Evolutionary conservation across 2,329 filamentous ascomycete genomes (phyloP), one percentile per base, ranked within the genome.

Genomic region (Gliomastix tumulicola): DNA sequence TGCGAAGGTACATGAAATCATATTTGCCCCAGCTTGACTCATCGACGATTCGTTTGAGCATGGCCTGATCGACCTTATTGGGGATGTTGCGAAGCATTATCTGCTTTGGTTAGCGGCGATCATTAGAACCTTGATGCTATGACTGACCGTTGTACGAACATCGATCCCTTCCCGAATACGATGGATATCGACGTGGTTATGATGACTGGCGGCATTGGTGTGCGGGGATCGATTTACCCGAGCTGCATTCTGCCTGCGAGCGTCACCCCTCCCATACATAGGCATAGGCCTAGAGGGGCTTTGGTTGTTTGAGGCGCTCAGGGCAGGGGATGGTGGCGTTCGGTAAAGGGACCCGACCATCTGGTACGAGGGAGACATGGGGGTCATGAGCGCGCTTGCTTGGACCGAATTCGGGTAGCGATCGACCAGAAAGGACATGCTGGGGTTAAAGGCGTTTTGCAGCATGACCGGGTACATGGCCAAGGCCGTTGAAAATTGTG

Each of bases 71-170:
- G 38, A 95, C 81, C 49, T 89, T 88, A 63, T 95, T 95, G 2
- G 90, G 90, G 32, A 96, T 90, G 56, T 97, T 96, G 27, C 90
- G 82, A 21, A 96, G 62, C 90, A 97, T 96, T 45, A 97, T 86
- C 82, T 88, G 40, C 18, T 38, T 53, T 35, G 49, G 41, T 25
- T 33, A 34, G n/a, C 9, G 16, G n/a, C 17, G 13, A 21, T 12
- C 10, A n/a, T n/a, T n/a, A 16, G 17, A 28, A 28, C 17, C 13
- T 28, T 13, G 25, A 13, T 28, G 10, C 13, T 30, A 10, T 28
- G 19, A 62, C 74, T 59, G 64, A 85, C 83, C 1, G 83, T 88
- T 8, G 84, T 88, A 35, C 84, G 76, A 40, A 88, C 82, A 53
- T 88, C 84, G 32, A 75, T 73, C 9, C 84, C 84, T 13, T 76